Evolutionary conservation across 192 early-diverging fungal genomes (phyloP).

Genomic region (Linnemannia schmuckeri): DNA sequence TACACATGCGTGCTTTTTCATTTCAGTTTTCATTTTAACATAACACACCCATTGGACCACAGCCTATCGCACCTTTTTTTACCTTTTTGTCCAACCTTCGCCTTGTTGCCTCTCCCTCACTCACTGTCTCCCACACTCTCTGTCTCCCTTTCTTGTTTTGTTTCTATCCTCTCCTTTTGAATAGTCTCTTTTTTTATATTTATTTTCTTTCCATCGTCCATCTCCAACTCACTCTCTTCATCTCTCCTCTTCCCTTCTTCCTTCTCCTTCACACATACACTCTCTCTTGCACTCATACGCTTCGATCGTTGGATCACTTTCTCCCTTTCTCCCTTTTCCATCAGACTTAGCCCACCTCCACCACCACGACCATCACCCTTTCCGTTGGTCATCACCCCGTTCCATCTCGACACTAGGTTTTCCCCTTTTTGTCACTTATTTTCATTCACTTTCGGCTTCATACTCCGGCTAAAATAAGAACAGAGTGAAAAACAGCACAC

Average conservation of each 20-base stretch:
- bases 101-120: neutral
- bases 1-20: neutral
- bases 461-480: constrained; percentile 10
- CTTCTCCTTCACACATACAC: neutral
- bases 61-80: neutral
- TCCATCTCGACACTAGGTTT: neutral
- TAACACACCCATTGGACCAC: neutral
- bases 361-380: neutral
- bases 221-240: neutral
- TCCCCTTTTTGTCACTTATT: neutral
- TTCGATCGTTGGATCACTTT: neutral
- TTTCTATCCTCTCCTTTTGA: neutral
- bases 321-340: neutral
- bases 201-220: neutral
- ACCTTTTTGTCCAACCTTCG: constrained; percentile 4
- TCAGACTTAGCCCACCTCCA: neutral
- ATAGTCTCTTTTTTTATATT: neutral
- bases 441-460: neutral
- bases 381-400: constrained; percentile 2
- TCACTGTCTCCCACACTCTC: neutral
- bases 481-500: neutral
- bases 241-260: neutral
- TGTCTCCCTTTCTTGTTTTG: neutral
- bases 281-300: neutral
- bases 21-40: neutral